Conservation (phyloP, 2,329 filamentous ascomycete species). For the Penicillium janthinellum region DNA sequence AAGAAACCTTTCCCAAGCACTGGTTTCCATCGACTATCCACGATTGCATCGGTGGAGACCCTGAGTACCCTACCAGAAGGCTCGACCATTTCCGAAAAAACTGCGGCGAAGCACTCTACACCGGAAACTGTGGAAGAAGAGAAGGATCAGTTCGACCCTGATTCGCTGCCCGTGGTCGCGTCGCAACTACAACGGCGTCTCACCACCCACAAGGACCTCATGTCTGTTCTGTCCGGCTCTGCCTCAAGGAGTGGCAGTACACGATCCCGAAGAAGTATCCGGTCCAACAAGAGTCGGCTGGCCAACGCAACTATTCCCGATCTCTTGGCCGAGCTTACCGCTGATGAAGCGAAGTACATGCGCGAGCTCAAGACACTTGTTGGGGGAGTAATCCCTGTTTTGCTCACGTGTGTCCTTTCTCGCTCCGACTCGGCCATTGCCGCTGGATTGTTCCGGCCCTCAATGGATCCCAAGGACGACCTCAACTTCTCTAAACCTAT, state of each 20-base stretch:
- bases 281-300: constrained; percentile 68
- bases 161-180: constrained; percentile 50
- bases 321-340: constrained; percentile 74
- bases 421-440: constrained; percentile 66
- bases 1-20: constrained; percentile 55
- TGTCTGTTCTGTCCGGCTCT: constrained; percentile 80
- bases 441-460: constrained; percentile 67
- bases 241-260: constrained; percentile 66
- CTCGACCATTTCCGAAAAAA: constrained; percentile 13
- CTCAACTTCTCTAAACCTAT: constrained; percentile 78
- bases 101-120: neutral
- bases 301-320: constrained; percentile 71
- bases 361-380: constrained; percentile 90
- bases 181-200: constrained; percentile 68
- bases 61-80: constrained; percentile 40
- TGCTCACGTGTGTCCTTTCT: constrained; percentile 80
- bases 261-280: constrained; percentile 75
- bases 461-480: constrained; percentile 56
- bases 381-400: constrained; percentile 90
- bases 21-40: constrained; percentile 57
- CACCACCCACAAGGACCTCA: constrained; percentile 89
- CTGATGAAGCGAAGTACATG: constrained; percentile 85
- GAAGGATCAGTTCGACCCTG: constrained; percentile 48
- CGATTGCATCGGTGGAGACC: constrained; percentile 61
- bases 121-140: constrained; percentile 23